Base-by-base conservation (phyloP, 768 basidiomycete genomes). In the Holtermanniella nyarrowii region DNA sequence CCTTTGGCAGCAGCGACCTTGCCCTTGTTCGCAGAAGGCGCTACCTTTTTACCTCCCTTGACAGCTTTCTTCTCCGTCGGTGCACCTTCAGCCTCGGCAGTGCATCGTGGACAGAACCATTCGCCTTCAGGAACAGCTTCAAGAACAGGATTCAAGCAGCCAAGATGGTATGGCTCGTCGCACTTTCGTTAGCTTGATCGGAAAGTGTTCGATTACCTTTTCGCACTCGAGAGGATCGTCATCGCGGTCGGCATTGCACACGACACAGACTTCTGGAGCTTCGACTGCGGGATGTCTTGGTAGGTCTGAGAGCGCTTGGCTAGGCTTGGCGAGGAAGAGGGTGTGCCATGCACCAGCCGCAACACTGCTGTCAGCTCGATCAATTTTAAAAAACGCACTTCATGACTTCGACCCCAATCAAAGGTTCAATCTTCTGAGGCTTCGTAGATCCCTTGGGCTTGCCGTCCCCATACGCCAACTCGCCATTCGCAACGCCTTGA, bases 281-380 rank as follows among this genome's bases (percentile, higher is more conserved):
- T 77, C 75, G 25, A 90, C 75, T 40, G 76, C 69, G 1, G 91
- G 91, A 66, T 88, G 85, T 40, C 90, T 77, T 11, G 82, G 82
- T 50, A 93, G 75, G 42, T 88, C 86, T 4, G 84, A 79, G 57
- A 84, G 77, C 59, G 81, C 82, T 37, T 81, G 82, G 57, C 77
- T 81, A 1, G 89, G 87, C 44, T 75, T 77, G 2, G 84, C 87
- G 31, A 97, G 76, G 74, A 95, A 81, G 55, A 86, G 72, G 0
- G 87, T 88, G 25, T 86, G 88, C 62, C 87, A 86, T 59, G 90
- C 88, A 14, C 85, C 87, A 0, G 85, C 83, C 0, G 84, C 85
- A 52, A 97, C 76, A 49, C 87, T 90, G 60, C 23, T n/a, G n/a
- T n/a, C n/a, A n/a, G n/a, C n/a, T n/a, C n/a, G n/a, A n/a, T n/a